These are phyloP conservation scores for Helotiales sp. DNA, from an alignment of 2,329 filamentous ascomycete species.

Conservation along the genomic window DNA sequence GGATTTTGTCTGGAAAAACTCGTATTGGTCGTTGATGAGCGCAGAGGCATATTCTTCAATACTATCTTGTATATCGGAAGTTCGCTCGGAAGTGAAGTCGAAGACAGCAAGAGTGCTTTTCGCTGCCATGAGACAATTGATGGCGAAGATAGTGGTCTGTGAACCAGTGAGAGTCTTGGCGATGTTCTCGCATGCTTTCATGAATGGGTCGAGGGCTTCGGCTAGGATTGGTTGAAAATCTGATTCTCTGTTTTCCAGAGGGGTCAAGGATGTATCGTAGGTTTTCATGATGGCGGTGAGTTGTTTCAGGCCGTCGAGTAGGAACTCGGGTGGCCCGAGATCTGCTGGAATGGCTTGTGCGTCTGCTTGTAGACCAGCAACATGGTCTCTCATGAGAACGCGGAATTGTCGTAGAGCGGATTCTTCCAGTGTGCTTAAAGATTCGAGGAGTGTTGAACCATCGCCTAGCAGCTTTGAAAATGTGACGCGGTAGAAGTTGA, in stretches of 20 bases:
- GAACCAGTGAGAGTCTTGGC: constrained; percentile 60
- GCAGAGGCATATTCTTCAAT: constrained; percentile 55
- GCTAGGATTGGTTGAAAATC: constrained; percentile 74
- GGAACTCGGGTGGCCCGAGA: constrained; percentile 75
- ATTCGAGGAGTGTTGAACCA: constrained; percentile 67
- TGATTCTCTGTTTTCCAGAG: constrained; percentile 57
- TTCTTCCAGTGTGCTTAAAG: constrained; percentile 67
- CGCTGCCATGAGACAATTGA: constrained; percentile 69
- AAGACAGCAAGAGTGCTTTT: constrained; percentile 56
- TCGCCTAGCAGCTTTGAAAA: constrained; percentile 77
- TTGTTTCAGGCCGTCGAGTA: constrained; percentile 77
- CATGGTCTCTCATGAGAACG: constrained; percentile 76
- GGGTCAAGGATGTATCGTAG: constrained; percentile 77
- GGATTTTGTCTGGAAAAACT: constrained; percentile 73
- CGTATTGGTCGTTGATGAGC: constrained; percentile 67
- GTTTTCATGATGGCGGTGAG: constrained; percentile 79
- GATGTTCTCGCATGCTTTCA: constrained; percentile 72
- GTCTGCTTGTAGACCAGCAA: constrained; percentile 71
- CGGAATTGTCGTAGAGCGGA: constrained; percentile 83
- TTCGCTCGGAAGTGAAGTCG: constrained; percentile 61
- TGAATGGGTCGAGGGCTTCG: constrained; percentile 83
- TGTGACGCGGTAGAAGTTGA: constrained; percentile 85
- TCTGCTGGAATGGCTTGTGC: constrained; percentile 70
- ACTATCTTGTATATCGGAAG: constrained; percentile 54
- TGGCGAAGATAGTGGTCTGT: constrained; percentile 64